These are phyloP conservation scores for Crucihimalaya himalaica DNA, from an alignment of 345 rosid species.

Conservation along the genomic window DNA sequence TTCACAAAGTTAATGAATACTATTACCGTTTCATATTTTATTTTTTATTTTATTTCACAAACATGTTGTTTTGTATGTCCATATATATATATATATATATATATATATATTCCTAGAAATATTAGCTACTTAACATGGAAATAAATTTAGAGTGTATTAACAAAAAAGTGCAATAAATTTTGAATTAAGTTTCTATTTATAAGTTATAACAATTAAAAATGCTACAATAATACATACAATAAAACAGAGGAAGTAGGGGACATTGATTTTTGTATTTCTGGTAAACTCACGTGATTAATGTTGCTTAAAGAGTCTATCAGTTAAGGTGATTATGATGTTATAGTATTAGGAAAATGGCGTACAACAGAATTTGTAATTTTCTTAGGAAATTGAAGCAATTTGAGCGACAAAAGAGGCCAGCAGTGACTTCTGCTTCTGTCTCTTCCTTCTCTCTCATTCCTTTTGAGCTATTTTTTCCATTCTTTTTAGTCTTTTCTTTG, in stretches of 20 bases:
- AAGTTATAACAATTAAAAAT: not conserved
- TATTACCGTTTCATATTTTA: too few species aligned
- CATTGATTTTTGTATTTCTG: not conserved
- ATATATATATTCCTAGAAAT: too few species aligned
- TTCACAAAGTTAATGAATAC: too few species aligned
- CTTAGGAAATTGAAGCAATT: constrained; percentile 21
- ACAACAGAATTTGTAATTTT: constrained; percentile 22
- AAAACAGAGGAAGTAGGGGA: not conserved
- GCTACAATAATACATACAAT: not conserved
- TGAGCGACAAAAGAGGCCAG: constrained; percentile 6
- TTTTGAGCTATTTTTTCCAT: not conserved
- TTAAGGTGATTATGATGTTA: constrained; percentile 17
- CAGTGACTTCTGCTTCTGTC: not conserved
- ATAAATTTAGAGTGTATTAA: too few species aligned
- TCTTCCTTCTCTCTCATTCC: not conserved
- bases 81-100: too few species aligned
- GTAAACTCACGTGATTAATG: constrained; percentile 29
- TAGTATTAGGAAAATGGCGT: constrained; percentile 11
- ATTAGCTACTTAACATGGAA: too few species aligned
- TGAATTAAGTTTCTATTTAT: too few species aligned
- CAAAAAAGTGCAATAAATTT: too few species aligned
- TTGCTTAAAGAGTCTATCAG: not conserved
- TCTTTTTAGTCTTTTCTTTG: not conserved
- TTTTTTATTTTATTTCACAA: too few species aligned
- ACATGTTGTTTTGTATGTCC: too few species aligned